These are phyloP conservation scores for Thielaviopsis punctulata DNA, from an alignment of 2,329 filamentous ascomycete species.

Conservation along the genomic window DNA sequence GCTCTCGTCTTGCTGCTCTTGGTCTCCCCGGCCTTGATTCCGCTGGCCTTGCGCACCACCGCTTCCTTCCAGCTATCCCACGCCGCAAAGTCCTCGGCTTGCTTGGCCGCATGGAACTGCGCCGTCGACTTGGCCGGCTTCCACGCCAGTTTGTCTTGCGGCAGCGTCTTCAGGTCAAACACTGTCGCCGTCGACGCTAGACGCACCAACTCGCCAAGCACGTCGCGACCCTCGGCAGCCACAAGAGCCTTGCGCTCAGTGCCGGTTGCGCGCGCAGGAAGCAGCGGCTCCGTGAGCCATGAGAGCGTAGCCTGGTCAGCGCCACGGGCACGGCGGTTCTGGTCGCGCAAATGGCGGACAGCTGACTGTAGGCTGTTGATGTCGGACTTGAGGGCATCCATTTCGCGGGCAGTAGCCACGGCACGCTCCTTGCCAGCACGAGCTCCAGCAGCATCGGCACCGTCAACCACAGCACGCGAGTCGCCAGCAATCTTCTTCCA, in stretches of 20 bases:
- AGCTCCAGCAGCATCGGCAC: conserved; percentile 24
- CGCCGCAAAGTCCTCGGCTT: conserved; percentile 46
- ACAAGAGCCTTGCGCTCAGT: conserved; percentile 26
- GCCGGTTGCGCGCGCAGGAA: conserved; percentile 15
- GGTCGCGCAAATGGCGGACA: conserved; percentile 49
- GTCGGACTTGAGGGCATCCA: conserved; percentile 54
- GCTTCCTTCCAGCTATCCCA: conserved; percentile 42
- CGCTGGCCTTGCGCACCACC: conserved; percentile 34
- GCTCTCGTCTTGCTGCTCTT: too few species aligned
- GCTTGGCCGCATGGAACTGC: conserved; percentile 47
- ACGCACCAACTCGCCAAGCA: conserved; percentile 45
- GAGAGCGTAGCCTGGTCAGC: conserved; percentile 37
- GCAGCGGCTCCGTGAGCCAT: conserved; percentile 49
- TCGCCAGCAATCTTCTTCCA: conserved; percentile 56
- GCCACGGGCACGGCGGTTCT: conserved; percentile 44
- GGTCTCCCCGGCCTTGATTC: conserved; percentile 17
- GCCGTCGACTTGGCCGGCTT: conserved; percentile 45
- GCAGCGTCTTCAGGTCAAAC: conserved; percentile 40
- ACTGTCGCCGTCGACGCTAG: conserved; percentile 39
- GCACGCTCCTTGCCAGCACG: conserved; percentile 48
- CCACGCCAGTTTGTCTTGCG: conserved; percentile 47
- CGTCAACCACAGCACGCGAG: conserved; percentile 36
- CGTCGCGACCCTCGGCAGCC: conserved; percentile 43
- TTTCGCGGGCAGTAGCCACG: conserved; percentile 53
- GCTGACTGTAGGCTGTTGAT: conserved; percentile 47